phyloP scores from a whole-genome alignment of 1,284 basidiomycete species.

The Sphagnurus paluster region DNA sequence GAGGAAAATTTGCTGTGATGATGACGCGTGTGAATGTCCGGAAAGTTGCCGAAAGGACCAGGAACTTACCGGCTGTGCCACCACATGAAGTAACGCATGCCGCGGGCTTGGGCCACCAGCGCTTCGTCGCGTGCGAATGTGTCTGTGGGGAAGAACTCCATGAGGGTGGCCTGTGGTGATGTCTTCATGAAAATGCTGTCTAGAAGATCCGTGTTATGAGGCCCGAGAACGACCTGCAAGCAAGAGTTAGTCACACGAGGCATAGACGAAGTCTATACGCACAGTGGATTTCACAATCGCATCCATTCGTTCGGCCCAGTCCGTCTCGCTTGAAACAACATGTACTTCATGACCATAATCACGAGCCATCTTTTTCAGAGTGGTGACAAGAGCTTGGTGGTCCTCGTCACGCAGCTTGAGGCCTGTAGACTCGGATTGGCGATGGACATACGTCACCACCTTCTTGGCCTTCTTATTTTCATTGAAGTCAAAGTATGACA shows the following conservation, averaged over 20 bases:
- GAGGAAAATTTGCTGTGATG: conserved; percentile 21
- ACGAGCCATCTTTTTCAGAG: conserved; percentile 51
- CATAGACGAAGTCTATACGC: conserved; percentile 27
- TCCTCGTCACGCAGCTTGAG: conserved; percentile 43
- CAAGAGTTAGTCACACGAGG: conserved; percentile 9
- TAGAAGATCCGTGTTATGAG: conserved; percentile 71
- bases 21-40: not conserved
- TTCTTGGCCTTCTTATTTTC: conserved; percentile 34
- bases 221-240: conserved; percentile 67
- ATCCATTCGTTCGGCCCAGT: conserved; percentile 61
- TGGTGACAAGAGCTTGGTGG: conserved; percentile 52
- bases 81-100: conserved; percentile 78
- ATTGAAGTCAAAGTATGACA: conserved; percentile 48
- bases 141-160: conserved; percentile 80
- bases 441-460: conserved; percentile 68
- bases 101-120: conserved; percentile 59
- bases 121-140: conserved; percentile 76
- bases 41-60: not conserved
- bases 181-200: conserved; percentile 74
- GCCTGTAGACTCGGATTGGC: conserved; percentile 46
- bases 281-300: conserved; percentile 76
- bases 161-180: conserved; percentile 53
- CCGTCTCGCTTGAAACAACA: conserved; percentile 53
- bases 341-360: conserved; percentile 68
- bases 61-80: conserved; percentile 55